A percentile compares a stretch with the other conserved stretches of the same genome.
Evolutionary conservation across 345 rosid species (phyloP).

Genomic region (Pistacia integerrima): DNA sequence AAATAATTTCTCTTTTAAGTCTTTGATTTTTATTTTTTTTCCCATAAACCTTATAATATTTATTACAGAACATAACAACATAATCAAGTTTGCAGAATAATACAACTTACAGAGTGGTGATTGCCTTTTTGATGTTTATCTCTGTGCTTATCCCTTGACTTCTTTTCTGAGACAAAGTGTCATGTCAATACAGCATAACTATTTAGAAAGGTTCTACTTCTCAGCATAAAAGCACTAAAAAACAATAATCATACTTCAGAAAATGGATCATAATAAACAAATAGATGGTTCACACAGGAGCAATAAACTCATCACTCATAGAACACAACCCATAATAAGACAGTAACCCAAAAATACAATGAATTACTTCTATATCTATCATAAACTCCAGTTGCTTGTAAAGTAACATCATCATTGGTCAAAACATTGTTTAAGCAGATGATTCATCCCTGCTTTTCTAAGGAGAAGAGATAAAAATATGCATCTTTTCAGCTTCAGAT

Average conservation of each 20-base stretch:
- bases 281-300: background rate
- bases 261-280: background rate
- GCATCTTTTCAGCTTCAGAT: no score
- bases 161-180: slow-evolving; percentile 62
- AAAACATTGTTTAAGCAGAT: no score
- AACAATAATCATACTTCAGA: background rate
- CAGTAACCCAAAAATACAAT: no score
- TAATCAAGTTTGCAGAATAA: slow-evolving; percentile 12
- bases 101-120: slow-evolving; percentile 43
- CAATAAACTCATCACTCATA: background rate
- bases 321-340: no score
- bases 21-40: no score
- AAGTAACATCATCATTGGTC: no score
- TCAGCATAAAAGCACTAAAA: background rate
- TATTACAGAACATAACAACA: background rate
- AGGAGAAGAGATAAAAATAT: no score
- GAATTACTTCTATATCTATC: no score
- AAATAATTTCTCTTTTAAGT: no score
- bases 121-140: slow-evolving; percentile 51
- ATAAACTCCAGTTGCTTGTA: no score
- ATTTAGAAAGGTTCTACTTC: slow-evolving; percentile 4
- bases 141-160: slow-evolving; percentile 64
- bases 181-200: slow-evolving; percentile 27
- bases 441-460: no score
- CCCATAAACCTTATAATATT: no score